Base-by-base conservation (phyloP, 2,329 filamentous ascomycete genomes). In the Parastagonospora avenae region DNA sequence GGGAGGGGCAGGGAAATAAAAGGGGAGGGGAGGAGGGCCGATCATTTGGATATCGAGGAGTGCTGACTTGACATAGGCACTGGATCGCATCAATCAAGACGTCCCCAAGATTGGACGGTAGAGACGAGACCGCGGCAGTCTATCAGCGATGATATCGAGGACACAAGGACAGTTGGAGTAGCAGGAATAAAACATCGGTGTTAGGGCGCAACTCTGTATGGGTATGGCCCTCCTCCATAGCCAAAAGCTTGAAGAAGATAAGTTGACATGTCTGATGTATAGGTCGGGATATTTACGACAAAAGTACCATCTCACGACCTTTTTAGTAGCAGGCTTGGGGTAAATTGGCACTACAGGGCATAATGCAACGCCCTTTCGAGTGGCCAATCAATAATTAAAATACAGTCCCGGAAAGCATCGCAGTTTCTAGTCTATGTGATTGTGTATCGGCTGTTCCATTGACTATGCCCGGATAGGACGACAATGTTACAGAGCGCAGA, bases 1-100 rank as follows among this genome's bases (percentile, higher is more conserved):
- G 19, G n/a, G n/a, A n/a, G n/a, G n/a, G n/a, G n/a, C n/a, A n/a
- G n/a, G n/a, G n/a, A n/a, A n/a, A n/a, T n/a, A n/a, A n/a, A n/a
- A 24, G 19, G 19, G 19, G 5, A 24, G 3, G 19, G 19, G 19
- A 24, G 19, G 19, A 24, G 19, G 3, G 5, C 5, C 5, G 19
- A 24, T 24, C 19, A 24, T 24, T 24, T 5, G 19, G 19, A 24
- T 3, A 24, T 24, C 19, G 19, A 24, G 15, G 14, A 40, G 8
- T 32, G 42, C 58, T 67, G 24, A 67, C 45, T 27, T 19, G 35
- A 16, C 11, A 19, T 31, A 71, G 62, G 70, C 70, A 2, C 62
- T 73, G n/a, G 70, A 73, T 48, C 69, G 70, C 15, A 73, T 73
- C 62, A 69, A 68, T 58, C 62, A 64, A 28, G 69, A 70, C 37